Evolutionary conservation across 371 early-diverging fungal genomes (phyloP).

Genomic region (Syncephalastrum sp.): DNA sequence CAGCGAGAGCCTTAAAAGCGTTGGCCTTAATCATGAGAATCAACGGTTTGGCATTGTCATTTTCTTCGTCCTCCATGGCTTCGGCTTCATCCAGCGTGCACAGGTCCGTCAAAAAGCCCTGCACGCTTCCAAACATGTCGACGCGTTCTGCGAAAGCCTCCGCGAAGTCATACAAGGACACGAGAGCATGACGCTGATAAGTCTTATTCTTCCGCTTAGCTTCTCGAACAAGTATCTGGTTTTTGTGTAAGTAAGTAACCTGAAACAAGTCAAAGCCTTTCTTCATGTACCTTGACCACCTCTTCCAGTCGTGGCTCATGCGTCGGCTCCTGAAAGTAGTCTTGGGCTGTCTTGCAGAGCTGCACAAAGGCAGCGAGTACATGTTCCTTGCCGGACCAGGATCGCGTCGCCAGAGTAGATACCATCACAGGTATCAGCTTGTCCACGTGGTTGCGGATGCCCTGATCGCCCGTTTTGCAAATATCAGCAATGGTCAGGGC

Average conservation of each 20-base stretch:
- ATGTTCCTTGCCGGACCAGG: conserved; percentile 89
- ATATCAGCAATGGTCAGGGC: conserved; percentile 69
- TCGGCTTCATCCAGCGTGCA: conserved; percentile 52
- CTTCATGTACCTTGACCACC: conserved; percentile 46
- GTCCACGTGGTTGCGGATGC: conserved; percentile 40
- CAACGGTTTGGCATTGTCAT: conserved; percentile 64
- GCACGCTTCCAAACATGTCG: conserved; percentile 55
- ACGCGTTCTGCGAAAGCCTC: conserved; percentile 52
- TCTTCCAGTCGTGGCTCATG: conserved; percentile 37
- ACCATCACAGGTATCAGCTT: conserved; percentile 63
- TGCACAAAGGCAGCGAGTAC: conserved; percentile 73
- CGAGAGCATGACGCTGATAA: conserved; percentile 70
- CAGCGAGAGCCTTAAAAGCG: conserved; percentile 65
- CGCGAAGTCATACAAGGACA: conserved; percentile 60
- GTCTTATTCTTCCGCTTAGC: conserved; percentile 68
- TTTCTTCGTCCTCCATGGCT: conserved; percentile 64
- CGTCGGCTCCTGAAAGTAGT: conserved; percentile 33
- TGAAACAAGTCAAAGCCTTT: background rate
- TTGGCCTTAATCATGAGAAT: conserved; percentile 68
- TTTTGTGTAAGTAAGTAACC: background rate
- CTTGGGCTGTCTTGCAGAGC: conserved; percentile 57
- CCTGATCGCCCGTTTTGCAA: conserved; percentile 43
- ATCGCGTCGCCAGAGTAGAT: conserved; percentile 68
- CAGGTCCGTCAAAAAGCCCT: conserved; percentile 56
- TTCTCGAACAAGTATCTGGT: conserved; percentile 64